Percentiles rank a stretch among this genome's conserved stretches.
These are phyloP conservation scores for Oidiodendron maius DNA, from an alignment of 495 filamentous ascomycete genomes.

Conservation along the genomic window DNA sequence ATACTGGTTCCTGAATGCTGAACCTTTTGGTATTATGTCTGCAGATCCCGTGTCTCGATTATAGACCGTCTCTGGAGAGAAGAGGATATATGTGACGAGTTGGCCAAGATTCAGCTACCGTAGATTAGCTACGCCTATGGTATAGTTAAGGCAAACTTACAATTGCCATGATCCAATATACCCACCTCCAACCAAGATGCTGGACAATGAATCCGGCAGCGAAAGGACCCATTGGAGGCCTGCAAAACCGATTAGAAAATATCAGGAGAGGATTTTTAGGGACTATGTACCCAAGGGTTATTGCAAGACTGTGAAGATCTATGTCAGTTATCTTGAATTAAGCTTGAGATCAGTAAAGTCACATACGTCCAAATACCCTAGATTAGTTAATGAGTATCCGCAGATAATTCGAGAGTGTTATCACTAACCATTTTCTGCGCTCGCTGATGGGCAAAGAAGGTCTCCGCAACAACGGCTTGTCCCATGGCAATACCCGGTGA, in stretches of 20 bases:
- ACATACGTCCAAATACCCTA: conserved; percentile 50
- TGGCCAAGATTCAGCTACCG: conserved; percentile 48
- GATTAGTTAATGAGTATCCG: no score
- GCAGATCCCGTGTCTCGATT: conserved; percentile 17
- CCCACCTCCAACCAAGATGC: conserved; percentile 29
- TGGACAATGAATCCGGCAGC: conserved; percentile 15
- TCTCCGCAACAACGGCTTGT: conserved; percentile 47
- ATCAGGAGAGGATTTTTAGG: conserved; percentile 18
- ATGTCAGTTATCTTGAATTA: no score
- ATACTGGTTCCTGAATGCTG: conserved; percentile 31
- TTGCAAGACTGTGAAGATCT: no score
- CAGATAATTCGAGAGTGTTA: no score
- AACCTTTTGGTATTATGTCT: conserved; percentile 13
- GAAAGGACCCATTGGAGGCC: conserved; percentile 3
- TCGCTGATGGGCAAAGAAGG: conserved; percentile 41
- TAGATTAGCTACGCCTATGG: no score
- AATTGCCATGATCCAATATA: conserved; percentile 37
- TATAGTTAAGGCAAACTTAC: no score
- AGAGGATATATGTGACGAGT: conserved; percentile 48
- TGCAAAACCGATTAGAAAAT: conserved; percentile 29
- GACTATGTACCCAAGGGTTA: conserved; percentile 36
- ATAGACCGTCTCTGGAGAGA: conserved; percentile 51
- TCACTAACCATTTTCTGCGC: conserved; percentile 44
- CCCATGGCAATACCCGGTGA: conserved; percentile 46
- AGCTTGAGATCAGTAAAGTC: no score